Percentiles rank a stretch among this genome's conserved stretches.
phyloP scores from a whole-genome alignment of 2,329 filamentous ascomycete species.

The Sporothrix luriei region DNA sequence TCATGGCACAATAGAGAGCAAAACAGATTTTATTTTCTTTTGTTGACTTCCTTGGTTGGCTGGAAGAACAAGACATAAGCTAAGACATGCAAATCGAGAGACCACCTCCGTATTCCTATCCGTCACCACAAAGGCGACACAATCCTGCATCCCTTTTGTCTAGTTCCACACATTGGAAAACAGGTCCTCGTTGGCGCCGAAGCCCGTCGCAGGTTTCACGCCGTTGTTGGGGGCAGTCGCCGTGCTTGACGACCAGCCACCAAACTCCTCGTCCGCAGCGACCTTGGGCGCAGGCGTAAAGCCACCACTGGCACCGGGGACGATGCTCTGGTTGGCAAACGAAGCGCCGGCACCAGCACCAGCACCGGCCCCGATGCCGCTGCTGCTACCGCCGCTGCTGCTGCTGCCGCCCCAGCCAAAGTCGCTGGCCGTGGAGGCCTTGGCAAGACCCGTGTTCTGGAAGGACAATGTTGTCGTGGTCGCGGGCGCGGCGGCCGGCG shows the following conservation, averaged over 20 bases:
- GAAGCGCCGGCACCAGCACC: constrained; percentile 43
- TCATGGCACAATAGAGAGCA: background rate
- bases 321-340: constrained; percentile 62
- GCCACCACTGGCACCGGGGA: constrained; percentile 65
- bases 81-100: background rate
- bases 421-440: constrained; percentile 50
- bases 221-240: constrained; percentile 47
- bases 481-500: constrained; percentile 40
- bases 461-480: constrained; percentile 39
- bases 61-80: too few species aligned
- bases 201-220: constrained; percentile 58
- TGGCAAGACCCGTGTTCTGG: background rate
- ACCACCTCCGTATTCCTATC: constrained; percentile 1
- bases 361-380: constrained; percentile 25
- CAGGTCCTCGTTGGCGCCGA: constrained; percentile 76
- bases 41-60: background rate
- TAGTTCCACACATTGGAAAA: constrained; percentile 96
- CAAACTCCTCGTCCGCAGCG: constrained; percentile 90
- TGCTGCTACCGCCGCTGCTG: constrained; percentile 34
- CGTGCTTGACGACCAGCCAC: constrained; percentile 83
- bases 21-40: constrained; percentile 17
- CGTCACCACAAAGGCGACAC: background rate
- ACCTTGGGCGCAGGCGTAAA: constrained; percentile 70
- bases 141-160: too few species aligned
- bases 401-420: constrained; percentile 60